A percentile compares a stretch with the other conserved stretches of the same genome.
phyloP scores from a whole-genome alignment of 2,329 filamentous ascomycete genomes.

The Cryphonectria parasitica region DNA sequence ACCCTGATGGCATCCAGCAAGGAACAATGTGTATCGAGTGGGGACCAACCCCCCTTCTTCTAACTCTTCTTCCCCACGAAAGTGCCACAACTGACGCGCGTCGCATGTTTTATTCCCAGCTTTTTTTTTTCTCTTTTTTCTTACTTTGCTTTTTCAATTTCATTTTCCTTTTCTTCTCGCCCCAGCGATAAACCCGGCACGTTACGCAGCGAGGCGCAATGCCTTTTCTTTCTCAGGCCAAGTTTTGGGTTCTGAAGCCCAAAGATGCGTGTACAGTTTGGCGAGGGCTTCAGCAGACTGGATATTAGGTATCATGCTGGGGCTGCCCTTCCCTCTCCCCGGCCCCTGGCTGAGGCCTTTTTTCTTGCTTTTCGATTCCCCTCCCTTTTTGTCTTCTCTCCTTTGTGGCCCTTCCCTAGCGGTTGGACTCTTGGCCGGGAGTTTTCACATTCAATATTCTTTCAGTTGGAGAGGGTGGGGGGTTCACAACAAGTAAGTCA shows the following conservation, averaged over 20 bases:
- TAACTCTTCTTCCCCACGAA: background rate
- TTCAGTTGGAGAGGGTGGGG: no score
- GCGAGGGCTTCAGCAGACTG: background rate
- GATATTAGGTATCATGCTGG: background rate
- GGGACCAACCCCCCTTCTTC: background rate
- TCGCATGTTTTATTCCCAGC: background rate
- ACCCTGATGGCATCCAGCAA: background rate
- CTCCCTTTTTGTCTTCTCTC: background rate
- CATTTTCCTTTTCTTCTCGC: background rate
- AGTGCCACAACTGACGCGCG: background rate
- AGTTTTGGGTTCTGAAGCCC: background rate
- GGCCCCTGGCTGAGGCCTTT: background rate
- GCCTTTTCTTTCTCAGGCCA: background rate
- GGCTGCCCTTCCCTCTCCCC: no score
- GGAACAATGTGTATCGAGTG: background rate
- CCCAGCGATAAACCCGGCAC: background rate
- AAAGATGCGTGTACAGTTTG: background rate
- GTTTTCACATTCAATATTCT: no score
- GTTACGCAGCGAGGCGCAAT: background rate
- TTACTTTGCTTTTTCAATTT: no score
- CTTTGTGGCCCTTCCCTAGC: no score
- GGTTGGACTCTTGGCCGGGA: background rate
- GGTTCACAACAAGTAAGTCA: constrained; percentile 12
- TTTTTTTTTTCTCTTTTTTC: background rate
- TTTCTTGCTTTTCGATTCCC: no score